These are phyloP conservation scores for Puya raimondii DNA, from an alignment of 176 grass and related monocot species.

Conservation along the genomic window DNA sequence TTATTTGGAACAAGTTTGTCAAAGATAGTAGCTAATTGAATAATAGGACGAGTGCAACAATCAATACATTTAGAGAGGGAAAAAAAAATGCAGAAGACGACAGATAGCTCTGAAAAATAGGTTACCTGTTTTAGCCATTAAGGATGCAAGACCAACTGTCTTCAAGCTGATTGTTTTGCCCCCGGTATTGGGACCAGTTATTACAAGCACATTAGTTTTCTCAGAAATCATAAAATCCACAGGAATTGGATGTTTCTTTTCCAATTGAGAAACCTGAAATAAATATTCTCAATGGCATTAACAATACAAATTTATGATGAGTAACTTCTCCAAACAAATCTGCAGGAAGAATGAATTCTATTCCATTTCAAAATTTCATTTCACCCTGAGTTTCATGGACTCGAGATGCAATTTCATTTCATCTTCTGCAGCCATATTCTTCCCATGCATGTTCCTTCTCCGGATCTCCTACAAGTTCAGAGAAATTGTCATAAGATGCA, in stretches of 20 bases:
- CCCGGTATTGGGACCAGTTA: constrained; percentile 78
- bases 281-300: neutral
- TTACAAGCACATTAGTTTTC: constrained; percentile 64
- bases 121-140: constrained; percentile 76
- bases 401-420: constrained; percentile 30
- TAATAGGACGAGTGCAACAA: no score
- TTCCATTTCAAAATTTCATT: constrained; percentile 13
- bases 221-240: constrained; percentile 67
- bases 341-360: neutral
- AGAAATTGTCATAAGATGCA: neutral
- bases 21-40: no score
- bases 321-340: constrained; percentile 22
- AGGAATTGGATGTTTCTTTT: constrained; percentile 43
- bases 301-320: neutral
- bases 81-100: neutral
- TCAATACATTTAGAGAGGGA: neutral
- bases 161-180: constrained; percentile 87
- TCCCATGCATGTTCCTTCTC: constrained; percentile 60
- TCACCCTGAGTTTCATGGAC: constrained; percentile 53
- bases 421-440: constrained; percentile 38
- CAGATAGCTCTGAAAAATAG: neutral
- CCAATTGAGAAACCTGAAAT: constrained; percentile 50
- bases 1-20: no score
- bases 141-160: constrained; percentile 65
- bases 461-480: constrained; percentile 47